These are phyloP conservation scores for Auriculariales sp. DNA, from an alignment of 768 basidiomycete species.

Conservation along the genomic window DNA sequence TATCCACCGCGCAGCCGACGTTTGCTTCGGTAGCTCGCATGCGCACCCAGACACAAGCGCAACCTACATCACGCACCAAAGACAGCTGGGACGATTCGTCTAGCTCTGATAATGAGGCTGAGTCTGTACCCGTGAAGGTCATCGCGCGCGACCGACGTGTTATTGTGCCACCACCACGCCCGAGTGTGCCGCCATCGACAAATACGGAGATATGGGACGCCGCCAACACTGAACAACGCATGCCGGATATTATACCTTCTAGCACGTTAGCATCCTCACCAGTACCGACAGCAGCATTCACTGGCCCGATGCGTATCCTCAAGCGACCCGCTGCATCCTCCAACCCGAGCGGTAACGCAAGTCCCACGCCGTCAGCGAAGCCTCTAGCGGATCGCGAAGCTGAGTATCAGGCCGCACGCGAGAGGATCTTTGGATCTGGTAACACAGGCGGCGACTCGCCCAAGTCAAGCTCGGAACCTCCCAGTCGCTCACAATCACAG, in stretches of 20 bases:
- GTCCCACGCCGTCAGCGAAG: constrained; percentile 15
- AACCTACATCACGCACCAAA: too few species aligned
- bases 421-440: constrained; percentile 59
- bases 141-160: too few species aligned
- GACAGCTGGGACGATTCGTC: constrained; percentile 2
- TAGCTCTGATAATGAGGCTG: neutral
- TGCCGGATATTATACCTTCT: constrained; percentile 42
- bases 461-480: too few species aligned
- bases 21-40: too few species aligned
- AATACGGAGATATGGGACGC: neutral
- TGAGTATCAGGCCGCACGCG: constrained; percentile 57
- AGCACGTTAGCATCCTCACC: constrained; percentile 28
- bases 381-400: constrained; percentile 53
- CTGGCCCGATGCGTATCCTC: constrained; percentile 52
- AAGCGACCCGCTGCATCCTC: constrained; percentile 40
- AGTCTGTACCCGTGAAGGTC: neutral
- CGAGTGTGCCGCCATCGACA: too few species aligned
- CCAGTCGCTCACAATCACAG: too few species aligned
- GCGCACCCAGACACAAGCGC: too few species aligned
- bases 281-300: constrained; percentile 40
- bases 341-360: constrained; percentile 10
- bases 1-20: too few species aligned
- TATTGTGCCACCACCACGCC: too few species aligned
- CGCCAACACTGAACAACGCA: constrained; percentile 22
- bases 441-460: too few species aligned